Base-by-base conservation (phyloP, 2,329 filamentous ascomycete genomes). In the Epichloe elymi region DNA sequence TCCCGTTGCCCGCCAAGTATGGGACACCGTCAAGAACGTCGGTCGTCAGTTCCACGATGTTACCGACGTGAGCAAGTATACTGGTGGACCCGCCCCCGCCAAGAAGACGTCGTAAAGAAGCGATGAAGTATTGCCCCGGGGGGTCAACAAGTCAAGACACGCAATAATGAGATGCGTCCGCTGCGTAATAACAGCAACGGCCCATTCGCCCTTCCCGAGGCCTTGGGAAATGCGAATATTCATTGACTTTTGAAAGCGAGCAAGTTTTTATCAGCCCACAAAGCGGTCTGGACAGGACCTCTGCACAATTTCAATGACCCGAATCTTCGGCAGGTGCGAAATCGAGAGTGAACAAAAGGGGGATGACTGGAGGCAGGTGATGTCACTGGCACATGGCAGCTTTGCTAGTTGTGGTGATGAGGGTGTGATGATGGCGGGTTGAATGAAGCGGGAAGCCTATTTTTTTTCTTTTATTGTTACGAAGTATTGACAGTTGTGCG, bases 41-140 rank as follows among this genome's bases (percentile, higher is more conserved):
- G 75, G 82, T 49, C 78, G 80, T 66, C 83, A 90, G 70, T 88
- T 83, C 63, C 83, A 89, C 65, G 82, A 88, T 60, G 76, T 77
- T 51, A 95, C 90, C 40, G 88, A 96, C 63, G 63, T 89, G 60
- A 79, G 78, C 70, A 83, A 81, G 67, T 93, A 91, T 70, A 67
- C 81, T 56, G 74, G 74, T 57, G 79, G 78, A 52, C 70, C 73
- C 40, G 71, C 75, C 38, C 75, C 55, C 70, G 80, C 64, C 51
- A 71, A 71, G 66, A 71, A 71, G 67, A 65, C 67, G 46, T 70
- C 69, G 51, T 71, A 70, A 64, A 51, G 23, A 49, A 47, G 43
- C 15, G 35, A 46, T 30, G 3, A 30, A 30, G 10, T 30, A 30
- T 30, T 30, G 30, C 30, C 30, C 11, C 10, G 30, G 10, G 26